phyloP scores from a whole-genome alignment of 1,284 basidiomycete genomes.

The Lentinus polychrous region DNA sequence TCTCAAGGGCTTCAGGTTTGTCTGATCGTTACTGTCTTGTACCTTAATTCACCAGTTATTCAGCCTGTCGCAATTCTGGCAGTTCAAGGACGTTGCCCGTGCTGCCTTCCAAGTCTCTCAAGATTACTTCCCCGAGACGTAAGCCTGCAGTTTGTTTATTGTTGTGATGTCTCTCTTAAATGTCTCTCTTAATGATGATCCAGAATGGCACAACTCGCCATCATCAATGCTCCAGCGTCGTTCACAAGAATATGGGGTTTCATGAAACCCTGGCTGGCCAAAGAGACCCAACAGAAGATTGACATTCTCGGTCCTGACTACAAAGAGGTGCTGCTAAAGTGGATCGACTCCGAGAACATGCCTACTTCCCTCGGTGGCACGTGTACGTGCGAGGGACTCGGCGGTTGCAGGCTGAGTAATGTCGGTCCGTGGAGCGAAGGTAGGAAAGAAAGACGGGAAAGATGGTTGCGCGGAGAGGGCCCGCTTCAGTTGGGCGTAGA shows the following conservation, averaged over 20 bases:
- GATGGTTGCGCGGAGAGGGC: constrained; percentile 26
- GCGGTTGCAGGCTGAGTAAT: constrained; percentile 54
- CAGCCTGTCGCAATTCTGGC: constrained; percentile 65
- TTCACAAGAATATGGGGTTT: constrained; percentile 66
- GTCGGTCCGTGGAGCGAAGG: constrained; percentile 67
- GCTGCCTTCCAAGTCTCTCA: constrained; percentile 65
- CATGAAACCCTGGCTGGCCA: constrained; percentile 64
- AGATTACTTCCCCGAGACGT: constrained; percentile 74
- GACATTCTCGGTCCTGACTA: constrained; percentile 57
- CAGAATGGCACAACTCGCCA: constrained; percentile 62
- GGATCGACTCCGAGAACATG: constrained; percentile 49
- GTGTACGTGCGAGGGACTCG: constrained; percentile 47
- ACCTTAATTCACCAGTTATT: neutral
- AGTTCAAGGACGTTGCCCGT: constrained; percentile 55
- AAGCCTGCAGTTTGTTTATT: constrained; percentile 23
- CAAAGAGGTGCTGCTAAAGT: constrained; percentile 41
- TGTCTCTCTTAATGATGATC: neutral
- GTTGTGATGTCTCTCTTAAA: neutral
- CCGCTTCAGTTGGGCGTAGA: constrained; percentile 5
- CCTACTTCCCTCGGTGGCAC: constrained; percentile 36
- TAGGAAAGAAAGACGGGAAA: constrained; percentile 44
- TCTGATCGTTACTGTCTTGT: constrained; percentile 2
- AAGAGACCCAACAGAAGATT: constrained; percentile 62
- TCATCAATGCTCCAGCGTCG: constrained; percentile 63
- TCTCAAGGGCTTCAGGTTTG: constrained; percentile 59